phyloP scores from a whole-genome alignment of 2,329 filamentous ascomycete species.

The Cytospora piceae region DNA sequence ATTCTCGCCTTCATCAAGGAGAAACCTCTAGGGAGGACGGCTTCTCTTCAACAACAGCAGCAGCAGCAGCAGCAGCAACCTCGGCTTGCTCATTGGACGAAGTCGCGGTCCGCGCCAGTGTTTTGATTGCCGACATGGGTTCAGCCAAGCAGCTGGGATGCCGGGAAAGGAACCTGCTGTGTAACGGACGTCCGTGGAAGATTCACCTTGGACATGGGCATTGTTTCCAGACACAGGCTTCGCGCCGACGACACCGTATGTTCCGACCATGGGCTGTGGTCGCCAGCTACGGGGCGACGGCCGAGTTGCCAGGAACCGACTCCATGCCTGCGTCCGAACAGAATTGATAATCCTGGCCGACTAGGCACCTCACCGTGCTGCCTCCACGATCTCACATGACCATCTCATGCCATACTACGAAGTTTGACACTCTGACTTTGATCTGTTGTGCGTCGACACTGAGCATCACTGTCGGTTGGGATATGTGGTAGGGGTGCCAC shows the following conservation, averaged over 20 bases:
- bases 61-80: background rate
- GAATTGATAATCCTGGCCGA: background rate
- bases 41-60: background rate
- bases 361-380: background rate
- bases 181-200: conserved; percentile 12
- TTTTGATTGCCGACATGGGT: conserved; percentile 28
- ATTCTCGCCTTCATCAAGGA: conserved; percentile 1
- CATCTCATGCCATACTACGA: background rate
- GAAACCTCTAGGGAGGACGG: conserved; percentile 1
- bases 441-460: background rate
- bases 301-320: background rate
- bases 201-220: background rate
- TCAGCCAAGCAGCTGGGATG: conserved; percentile 3
- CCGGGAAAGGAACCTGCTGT: conserved; percentile 3
- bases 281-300: too few relatives aligned
- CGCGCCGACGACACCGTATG: background rate
- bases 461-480: background rate
- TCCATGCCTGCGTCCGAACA: background rate
- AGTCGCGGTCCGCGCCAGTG: conserved; percentile 12
- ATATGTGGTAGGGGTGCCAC: background rate
- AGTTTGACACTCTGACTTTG: background rate
- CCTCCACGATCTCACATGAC: background rate
- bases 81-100: conserved; percentile 20
- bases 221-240: background rate
- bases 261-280: background rate